Evolutionary conservation across 352 stramenopile species (phyloP), one percentile per base, ranked within the genome.

Genomic region (Phytopythium aichiense): DNA sequence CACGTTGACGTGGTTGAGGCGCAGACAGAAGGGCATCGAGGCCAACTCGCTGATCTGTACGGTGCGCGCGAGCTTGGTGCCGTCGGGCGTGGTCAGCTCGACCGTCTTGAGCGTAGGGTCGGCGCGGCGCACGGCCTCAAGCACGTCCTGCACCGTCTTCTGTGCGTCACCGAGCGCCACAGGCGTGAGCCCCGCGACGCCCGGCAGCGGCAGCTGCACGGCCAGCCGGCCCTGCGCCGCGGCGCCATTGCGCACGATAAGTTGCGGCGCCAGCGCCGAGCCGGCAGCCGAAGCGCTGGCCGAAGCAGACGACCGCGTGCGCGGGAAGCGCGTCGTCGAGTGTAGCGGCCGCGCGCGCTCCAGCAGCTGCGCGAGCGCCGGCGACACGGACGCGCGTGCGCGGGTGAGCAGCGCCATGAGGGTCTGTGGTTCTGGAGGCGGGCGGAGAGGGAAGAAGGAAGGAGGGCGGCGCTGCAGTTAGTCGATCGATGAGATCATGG

Each of bases 1-100:
- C 31, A 89, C 62, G 60, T 83, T 80, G 23, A 88, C 69, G 56
- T 89, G 72, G 66, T 93, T 90, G 15, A 93, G 64, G 9, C 80
- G 75, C 35, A 93, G 56, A 56, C 87, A 84, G 61, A 93, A 89
- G 22, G 77, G 33, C 73, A 91, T 86, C 55, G 69, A 67, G 46
- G 76, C 82, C 48, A 93, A 73, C 58, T 89, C 81, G 11, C 62
- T 56, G 8, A 93, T 58, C 20, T 79, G 76, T 57, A 89, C 79
- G 9, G 74, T 89, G 49, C 81, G 83, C 51, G 81, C 80, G 56
- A 92, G 61, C 31, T 87, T 90, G 22, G 73, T 81, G 58, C 84
- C 81, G 45, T 89, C 79, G n/a, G 64, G 71, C 22, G 78, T 88
- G 9, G 82, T 82, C n/a, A 88, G 59, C 28, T 88, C 77, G 42